Evolutionary conservation across 83 land plant genomes (phyloP).

Genomic region (Picea abies): DNA sequence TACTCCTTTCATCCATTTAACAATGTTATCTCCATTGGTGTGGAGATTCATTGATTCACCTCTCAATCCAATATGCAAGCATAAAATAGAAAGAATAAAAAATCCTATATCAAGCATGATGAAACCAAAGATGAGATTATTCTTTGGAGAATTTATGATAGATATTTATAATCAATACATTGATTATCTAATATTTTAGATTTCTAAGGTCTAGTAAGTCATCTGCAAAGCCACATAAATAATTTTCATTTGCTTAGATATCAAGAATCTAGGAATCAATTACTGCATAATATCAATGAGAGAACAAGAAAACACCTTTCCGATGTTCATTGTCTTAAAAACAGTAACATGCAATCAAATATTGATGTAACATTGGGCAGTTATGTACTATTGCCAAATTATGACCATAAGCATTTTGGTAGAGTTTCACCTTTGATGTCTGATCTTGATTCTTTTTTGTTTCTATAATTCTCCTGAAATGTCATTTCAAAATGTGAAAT

Average conservation of each 20-base stretch:
- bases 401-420: too few species aligned
- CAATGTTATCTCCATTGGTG: slow-evolving; percentile 45
- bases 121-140: not conserved
- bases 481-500: too few species aligned
- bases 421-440: too few species aligned
- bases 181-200: not conserved
- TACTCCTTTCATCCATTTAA: slow-evolving; percentile 41
- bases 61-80: not conserved
- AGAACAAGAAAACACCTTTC: not conserved
- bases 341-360: not conserved
- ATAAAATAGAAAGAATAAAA: not conserved
- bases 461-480: too few species aligned
- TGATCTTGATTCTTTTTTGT: too few species aligned
- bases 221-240: not conserved
- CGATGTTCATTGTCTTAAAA: not conserved
- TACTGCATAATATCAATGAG: not conserved
- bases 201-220: not conserved
- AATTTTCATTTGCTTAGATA: not conserved
- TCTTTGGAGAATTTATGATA: not conserved
- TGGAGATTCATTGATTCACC: too few species aligned
- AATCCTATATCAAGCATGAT: not conserved
- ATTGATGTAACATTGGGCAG: not conserved
- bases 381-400: too few species aligned
- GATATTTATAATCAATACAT: not conserved
- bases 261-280: not conserved